Conservation (phyloP, 2,329 filamentous ascomycete genomes). For the Cercospora janseana region DNA sequence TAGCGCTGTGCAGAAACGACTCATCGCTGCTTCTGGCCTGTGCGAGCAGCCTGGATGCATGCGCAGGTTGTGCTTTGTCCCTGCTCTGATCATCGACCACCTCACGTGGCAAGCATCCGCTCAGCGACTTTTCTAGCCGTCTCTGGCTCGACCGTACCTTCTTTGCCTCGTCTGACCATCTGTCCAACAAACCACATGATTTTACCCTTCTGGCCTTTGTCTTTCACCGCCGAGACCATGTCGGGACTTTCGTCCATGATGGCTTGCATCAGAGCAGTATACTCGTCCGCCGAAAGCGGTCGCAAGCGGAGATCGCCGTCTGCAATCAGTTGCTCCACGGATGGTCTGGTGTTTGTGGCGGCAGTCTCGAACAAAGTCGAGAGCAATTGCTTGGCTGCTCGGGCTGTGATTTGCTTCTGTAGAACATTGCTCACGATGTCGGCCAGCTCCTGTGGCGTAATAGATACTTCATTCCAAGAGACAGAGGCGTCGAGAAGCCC, state of each 20-base stretch:
- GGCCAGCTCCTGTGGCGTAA: conserved; percentile 44
- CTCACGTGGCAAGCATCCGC: conserved; percentile 38
- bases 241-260: conserved; percentile 56
- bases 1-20: too few relatives aligned
- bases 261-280: conserved; percentile 53
- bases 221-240: conserved; percentile 59
- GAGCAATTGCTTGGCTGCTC: conserved; percentile 61
- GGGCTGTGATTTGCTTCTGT: conserved; percentile 49
- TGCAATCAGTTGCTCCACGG: conserved; percentile 55
- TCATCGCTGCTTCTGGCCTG: conserved; percentile 3
- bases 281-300: conserved; percentile 57
- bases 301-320: conserved; percentile 56
- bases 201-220: conserved; percentile 62
- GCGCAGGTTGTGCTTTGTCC: too few relatives aligned
- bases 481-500: conserved; percentile 43
- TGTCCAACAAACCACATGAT: conserved; percentile 67
- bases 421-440: conserved; percentile 45
- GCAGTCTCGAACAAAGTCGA: conserved; percentile 48
- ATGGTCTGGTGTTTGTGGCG: conserved; percentile 30
- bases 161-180: conserved; percentile 61
- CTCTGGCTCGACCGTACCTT: conserved; percentile 61
- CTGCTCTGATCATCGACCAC: background rate
- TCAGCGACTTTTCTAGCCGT: conserved; percentile 56
- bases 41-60: too few relatives aligned
- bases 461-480: conserved; percentile 43